Evolutionary conservation across 2,329 filamentous ascomycete genomes (phyloP), one percentile per base, ranked within the genome.

Genomic region (Trichoderma koningii): DNA sequence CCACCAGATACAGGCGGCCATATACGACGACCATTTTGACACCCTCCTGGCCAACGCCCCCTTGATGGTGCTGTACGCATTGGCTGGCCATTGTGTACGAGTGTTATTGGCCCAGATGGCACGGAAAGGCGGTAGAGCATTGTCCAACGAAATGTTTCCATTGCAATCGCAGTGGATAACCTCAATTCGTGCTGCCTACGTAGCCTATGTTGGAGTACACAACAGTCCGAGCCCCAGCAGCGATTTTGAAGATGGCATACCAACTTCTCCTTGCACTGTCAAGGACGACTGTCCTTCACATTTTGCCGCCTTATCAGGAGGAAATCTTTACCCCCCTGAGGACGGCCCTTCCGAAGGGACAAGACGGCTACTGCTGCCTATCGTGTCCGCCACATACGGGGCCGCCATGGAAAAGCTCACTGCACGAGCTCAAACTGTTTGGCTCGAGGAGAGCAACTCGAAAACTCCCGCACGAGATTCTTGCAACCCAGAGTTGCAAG

Each of bases 151-250:
- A 23, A 53, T 62, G 48, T 30, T 53, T 17, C 59, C 59, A 30
- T 34, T 62, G 38, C 59, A 62, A 15, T 62, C 59, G 19, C 59
- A 62, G 48, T 62, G 59, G 59, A 62, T 62, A 23, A 62, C 59
- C n/a, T 62, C 59, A 6, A 62, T 62, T 45, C 59, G 59, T 2
- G 59, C 59, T 19, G 59, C 59, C 4, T 53, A 28, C 41, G 59
- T 62, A 14, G 59, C 59, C 5, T 62, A 62, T 5, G n/a, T 53
- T 34, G 59, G 59, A n/a, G 23, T 62, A 23, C 26, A 30, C 23
- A 62, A 62, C 59, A 62, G 59, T 17, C 17, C 48, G 14, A 38
- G 34, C 34, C 34, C 34, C 12, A 44, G n/a, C 38, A 30, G n/a
- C 14, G 38, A 53, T 1, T 12, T 17, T 12, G n/a, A 30, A 7